phyloP scores from a whole-genome alignment of 2,329 filamentous ascomycete genomes.

The Phialophora verrucosa region DNA sequence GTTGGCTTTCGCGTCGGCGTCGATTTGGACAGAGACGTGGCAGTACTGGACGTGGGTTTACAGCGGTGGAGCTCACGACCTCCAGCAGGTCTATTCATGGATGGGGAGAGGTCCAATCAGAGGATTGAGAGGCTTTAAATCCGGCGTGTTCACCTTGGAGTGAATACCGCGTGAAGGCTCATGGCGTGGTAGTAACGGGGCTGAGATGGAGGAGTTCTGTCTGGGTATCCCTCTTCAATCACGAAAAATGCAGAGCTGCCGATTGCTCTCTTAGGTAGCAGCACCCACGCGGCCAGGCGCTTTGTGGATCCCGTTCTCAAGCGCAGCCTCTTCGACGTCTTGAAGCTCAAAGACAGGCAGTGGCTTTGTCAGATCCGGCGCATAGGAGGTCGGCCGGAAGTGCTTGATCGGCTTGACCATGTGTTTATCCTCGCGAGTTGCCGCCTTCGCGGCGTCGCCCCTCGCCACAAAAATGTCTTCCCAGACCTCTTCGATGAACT shows the following conservation, averaged over 20 bases:
- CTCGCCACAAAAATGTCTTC: slow-evolving; percentile 20
- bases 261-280: not conserved
- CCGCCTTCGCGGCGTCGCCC: not conserved
- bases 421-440: not conserved
- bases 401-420: slow-evolving; percentile 21
- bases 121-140: not conserved
- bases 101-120: not conserved
- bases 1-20: not conserved
- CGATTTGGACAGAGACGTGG: not conserved
- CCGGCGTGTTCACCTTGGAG: not conserved
- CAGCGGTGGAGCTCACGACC: not conserved
- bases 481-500: slow-evolving; percentile 26
- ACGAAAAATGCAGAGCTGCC: no score
- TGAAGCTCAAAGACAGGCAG: slow-evolving; percentile 18
- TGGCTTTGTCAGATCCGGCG: slow-evolving; percentile 22
- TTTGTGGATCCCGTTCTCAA: slow-evolving; percentile 12
- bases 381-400: slow-evolving; percentile 23
- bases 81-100: not conserved
- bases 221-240: not conserved
- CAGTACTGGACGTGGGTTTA: not conserved
- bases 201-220: not conserved
- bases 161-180: no score
- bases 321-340: slow-evolving; percentile 5
- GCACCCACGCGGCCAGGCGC: not conserved
- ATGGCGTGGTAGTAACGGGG: not conserved